These are phyloP conservation scores for Raphanus sativus DNA, from an alignment of 345 rosid species.

Conservation along the genomic window DNA sequence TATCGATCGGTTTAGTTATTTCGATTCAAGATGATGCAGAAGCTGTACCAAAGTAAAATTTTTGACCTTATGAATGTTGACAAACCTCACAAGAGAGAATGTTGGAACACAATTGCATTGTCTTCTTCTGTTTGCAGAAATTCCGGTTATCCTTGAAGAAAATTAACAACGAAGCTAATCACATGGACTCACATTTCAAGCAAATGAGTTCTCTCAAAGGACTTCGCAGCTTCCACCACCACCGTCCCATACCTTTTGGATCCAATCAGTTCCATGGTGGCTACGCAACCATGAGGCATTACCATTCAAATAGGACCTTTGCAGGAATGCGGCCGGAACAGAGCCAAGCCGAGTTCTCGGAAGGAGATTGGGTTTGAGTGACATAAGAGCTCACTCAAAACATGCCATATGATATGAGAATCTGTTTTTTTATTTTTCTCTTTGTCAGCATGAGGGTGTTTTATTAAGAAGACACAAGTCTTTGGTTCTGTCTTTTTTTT, in stretches of 20 bases:
- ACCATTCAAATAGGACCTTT: constrained; percentile 52
- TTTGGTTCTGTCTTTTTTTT: constrained; percentile 17
- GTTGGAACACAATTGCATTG: constrained; percentile 40
- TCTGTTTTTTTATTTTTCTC: too few relatives aligned
- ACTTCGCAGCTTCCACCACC: constrained; percentile 43
- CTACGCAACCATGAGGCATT: constrained; percentile 44
- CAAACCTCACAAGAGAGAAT: constrained; percentile 80
- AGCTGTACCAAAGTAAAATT: constrained; percentile 92
- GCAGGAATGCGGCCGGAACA: constrained; percentile 57
- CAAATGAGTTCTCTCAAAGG: constrained; percentile 55
- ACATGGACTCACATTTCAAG: constrained; percentile 50
- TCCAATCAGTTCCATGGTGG: constrained; percentile 50
- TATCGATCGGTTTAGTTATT: too few relatives aligned
- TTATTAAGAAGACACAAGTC: constrained; percentile 6
- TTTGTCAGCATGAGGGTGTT: constrained; percentile 5
- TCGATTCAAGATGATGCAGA: constrained; percentile 56
- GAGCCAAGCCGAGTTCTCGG: constrained; percentile 37
- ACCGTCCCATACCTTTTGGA: constrained; percentile 40
- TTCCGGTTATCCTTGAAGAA: constrained; percentile 22
- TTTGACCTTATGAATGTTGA: constrained; percentile 90
- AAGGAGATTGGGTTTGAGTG: constrained; percentile 45
- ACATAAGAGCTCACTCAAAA: constrained; percentile 20
- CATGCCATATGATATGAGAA: too few relatives aligned
- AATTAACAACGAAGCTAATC: constrained; percentile 37
- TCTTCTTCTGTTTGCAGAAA: constrained; percentile 29